Base-by-base conservation (phyloP, 140 eudicot genomes). In the Ambrosia hybrid region DNA sequence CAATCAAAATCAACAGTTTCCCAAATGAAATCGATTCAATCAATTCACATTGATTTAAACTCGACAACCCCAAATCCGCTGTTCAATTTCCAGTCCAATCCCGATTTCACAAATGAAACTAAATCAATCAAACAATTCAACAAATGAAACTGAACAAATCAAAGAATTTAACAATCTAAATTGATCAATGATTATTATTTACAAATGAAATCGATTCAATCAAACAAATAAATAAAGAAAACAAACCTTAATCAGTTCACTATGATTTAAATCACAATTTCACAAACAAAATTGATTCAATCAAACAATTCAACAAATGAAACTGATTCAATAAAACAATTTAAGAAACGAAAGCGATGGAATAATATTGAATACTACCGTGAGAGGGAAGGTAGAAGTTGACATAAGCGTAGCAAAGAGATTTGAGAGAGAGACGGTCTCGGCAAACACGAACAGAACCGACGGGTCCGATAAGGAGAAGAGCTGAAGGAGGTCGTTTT, bases 361-460 rank as follows among this genome's bases (percentile, higher is more conserved):
- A 30, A 30, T 30, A 30, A 30, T 30, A 30, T 30, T 30, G 34
- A 30, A 30, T 30, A 51, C 55, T 80, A 84, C 88, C 88, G 78
- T 84, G 83, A 74, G 67, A 37, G n/a, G 39, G 80, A 30, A 39
- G 48, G 69, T 5, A 51, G 81, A 71, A 86, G 65, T 86, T 86
- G 77, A 86, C 60, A 34, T 83, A 83, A 45, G 64, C 88, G 12
- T 86, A 83, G 49, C 84, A 64, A 6, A 80, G 86, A 4, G 91
- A 86, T 33, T 59, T 72, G 21, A 1, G 45, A 5, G 88, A 63
- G 70, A 67, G 34, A 45, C 79, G 76, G 67, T 83, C 82, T 72
- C 91, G 71, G 79, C 88, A 86, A 34, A 86, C 64, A 57, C 75
- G 86, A 73, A 83, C 92, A 26, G 84, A 83, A 51, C 8, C 4